Evolutionary conservation across 2,329 filamentous ascomycete genomes (phyloP), one percentile per base, ranked within the genome.

Genomic region (Tolypocladium nubicola): DNA sequence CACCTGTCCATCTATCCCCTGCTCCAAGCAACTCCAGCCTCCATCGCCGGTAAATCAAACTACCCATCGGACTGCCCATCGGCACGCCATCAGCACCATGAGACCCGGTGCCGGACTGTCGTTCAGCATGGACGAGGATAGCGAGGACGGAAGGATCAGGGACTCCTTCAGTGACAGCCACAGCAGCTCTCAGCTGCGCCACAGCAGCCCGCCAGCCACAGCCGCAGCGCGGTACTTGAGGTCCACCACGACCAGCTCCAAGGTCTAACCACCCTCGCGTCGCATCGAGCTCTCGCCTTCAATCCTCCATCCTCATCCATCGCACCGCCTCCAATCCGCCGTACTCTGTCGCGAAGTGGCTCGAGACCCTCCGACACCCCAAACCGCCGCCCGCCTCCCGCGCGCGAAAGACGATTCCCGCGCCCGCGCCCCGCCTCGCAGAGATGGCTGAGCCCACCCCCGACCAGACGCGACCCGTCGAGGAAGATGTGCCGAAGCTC

Each of bases 401-500:
- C 47, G 35, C 47, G 16, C 21, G 35, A 13, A 11, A n/a, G 30
- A 33, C 30, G 30, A 50, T 35, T 50, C 47, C 19, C 47, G 13
- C 47, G 13, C 16, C 13, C 19, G 2, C 52, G 3, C 26, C 23
- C 26, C 38, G 35, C 38, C 9, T 13, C 52, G 52, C 23, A 21
- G 33, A 2, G 8, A 54, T 54, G 39, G 38, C 39, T 26, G 53
- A 54, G 11, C 40, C 53, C n/a, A 16, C 52, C 16, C 37, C 37
- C 35, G 52, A 54, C 30, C 39, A 54, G 30, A n/a, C 53, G 26
- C 53, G 19, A 19, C 53, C 53, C 23, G 40, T 37, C 53, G 40
- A 54, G 21, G 53, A 40, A 14, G 19, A 35, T n/a, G 40, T 33
- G 9, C n/a, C 39, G 16, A 50, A 50, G 58, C 60, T 59, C 58